Evolutionary conservation across 2,329 filamentous ascomycete species (phyloP).

Genomic region (Aspergillaceae sp.): DNA sequence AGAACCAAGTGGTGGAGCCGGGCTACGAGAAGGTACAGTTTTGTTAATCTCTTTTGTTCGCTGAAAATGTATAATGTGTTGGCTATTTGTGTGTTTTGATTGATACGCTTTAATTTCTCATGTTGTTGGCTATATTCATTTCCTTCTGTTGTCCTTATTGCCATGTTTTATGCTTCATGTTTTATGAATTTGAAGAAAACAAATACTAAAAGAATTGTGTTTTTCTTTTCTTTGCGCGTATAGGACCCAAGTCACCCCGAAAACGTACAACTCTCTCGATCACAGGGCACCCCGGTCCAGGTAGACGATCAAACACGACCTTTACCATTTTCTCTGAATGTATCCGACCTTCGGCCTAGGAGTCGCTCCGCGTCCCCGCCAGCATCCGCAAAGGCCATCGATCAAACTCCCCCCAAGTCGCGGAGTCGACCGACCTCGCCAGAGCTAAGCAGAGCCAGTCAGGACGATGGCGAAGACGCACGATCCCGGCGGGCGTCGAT

Average conservation of each 20-base stretch:
- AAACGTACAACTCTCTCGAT: constrained; percentile 54
- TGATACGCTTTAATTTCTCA: constrained; percentile 4
- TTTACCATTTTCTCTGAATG: constrained; percentile 1
- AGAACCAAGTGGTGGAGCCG: constrained; percentile 22
- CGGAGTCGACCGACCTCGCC: constrained; percentile 28
- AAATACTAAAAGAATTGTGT: not conserved
- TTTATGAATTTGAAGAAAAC: no score
- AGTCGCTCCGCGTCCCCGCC: constrained; percentile 30
- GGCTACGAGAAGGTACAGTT: constrained; percentile 33
- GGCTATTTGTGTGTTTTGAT: constrained; percentile 20
- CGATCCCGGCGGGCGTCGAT: constrained; percentile 22
- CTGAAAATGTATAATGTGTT: constrained; percentile 8
- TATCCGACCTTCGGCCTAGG: constrained; percentile 17
- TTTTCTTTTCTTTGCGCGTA: constrained; percentile 11
- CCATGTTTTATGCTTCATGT: no score
- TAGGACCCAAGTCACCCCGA: constrained; percentile 28
- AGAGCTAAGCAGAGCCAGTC: constrained; percentile 3
- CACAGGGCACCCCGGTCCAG: constrained; percentile 50
- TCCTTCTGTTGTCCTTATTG: no score
- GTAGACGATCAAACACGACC: constrained; percentile 21
- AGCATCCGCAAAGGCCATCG: constrained; percentile 19
- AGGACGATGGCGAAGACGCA: not conserved
- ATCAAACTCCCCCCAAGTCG: constrained; percentile 23
- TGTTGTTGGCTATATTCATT: no score
- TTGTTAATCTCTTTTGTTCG: constrained; percentile 9